These are phyloP conservation scores for Paecilomyces sp. DNA, from an alignment of 2,329 filamentous ascomycete species.

Conservation along the genomic window DNA sequence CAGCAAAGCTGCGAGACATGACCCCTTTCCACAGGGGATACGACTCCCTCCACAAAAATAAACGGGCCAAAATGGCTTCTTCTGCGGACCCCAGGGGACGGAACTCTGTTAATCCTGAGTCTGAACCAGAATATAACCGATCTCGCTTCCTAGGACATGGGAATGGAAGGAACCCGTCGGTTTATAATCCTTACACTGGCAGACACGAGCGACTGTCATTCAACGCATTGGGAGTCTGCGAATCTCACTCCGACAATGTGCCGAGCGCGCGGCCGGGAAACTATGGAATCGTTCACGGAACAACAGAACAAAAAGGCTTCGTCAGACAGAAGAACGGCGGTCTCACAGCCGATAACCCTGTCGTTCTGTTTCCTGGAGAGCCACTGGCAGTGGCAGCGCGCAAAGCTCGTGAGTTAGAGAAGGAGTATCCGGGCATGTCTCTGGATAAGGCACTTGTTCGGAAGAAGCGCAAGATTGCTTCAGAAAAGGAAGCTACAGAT, in stretches of 20 bases:
- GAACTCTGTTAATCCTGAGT: not conserved
- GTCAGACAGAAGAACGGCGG: not conserved
- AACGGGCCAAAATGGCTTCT: not conserved
- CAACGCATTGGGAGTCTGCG: not conserved
- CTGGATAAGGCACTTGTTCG: not conserved
- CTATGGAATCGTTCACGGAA: not conserved
- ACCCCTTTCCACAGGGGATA: not conserved
- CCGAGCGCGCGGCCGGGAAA: not conserved
- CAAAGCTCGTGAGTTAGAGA: not conserved
- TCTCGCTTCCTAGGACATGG: not conserved
- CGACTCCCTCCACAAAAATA: not conserved
- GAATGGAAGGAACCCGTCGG: not conserved
- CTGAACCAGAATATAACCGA: not conserved
- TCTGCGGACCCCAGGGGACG: not conserved
- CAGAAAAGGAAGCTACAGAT: not conserved
- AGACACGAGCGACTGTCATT: not conserved
- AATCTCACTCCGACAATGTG: not conserved
- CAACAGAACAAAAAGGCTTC: not conserved
- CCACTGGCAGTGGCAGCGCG: not conserved
- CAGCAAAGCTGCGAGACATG: not conserved
- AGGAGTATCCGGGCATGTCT: not conserved
- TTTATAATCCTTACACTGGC: not conserved
- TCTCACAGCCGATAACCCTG: not conserved
- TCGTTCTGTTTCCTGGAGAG: not conserved
- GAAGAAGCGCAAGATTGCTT: not conserved